A percentile compares a stretch with the other conserved stretches of the same genome.
Evolutionary conservation across 345 rosid species (phyloP).

Genomic region (sweet orange (Citrus sinensis)): DNA sequence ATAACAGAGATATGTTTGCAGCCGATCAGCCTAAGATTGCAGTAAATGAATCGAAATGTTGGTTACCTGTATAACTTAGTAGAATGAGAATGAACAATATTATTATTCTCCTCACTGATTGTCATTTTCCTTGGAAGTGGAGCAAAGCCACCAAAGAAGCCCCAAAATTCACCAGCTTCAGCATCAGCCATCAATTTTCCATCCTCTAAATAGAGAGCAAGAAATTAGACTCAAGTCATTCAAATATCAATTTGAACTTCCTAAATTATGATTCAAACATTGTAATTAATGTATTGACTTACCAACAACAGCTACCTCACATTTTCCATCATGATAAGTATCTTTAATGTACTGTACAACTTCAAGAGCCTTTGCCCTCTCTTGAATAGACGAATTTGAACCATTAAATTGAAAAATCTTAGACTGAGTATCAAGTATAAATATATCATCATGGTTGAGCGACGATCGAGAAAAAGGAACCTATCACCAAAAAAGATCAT

Average conservation of each 20-base stretch:
- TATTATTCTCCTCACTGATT: conserved; percentile 40
- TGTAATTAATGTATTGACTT: conserved; percentile 26
- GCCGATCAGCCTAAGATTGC: not conserved
- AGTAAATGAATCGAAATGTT: conserved; percentile 7
- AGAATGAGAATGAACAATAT: conserved; percentile 32
- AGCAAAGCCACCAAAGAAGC: conserved; percentile 97
- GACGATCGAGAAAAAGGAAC: conserved; percentile 91
- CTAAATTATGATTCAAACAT: not conserved
- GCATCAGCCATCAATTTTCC: conserved; percentile 99
- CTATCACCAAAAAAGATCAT: conserved; percentile 35
- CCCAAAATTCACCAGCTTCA: conserved; percentile 99
- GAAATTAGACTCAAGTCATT: conserved; percentile 10
- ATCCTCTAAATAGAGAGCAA: conserved; percentile 59
- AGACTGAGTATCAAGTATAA: conserved; percentile 87
- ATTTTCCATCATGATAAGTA: conserved; percentile 92
- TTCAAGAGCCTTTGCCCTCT: conserved; percentile 98
- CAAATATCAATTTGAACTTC: conserved; percentile 6
- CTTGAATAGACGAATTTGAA: conserved; percentile 93
- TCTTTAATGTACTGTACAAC: conserved; percentile 97
- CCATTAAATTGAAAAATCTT: conserved; percentile 97
- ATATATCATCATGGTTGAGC: conserved; percentile 93
- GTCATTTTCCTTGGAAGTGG: conserved; percentile 87
- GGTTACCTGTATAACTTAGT: conserved; percentile 66
- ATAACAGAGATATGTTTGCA: not conserved
- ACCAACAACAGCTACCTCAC: conserved; percentile 94